phyloP scores from a whole-genome alignment of 257 asterid genomes.

The Craterostigma plantagineum region DNA sequence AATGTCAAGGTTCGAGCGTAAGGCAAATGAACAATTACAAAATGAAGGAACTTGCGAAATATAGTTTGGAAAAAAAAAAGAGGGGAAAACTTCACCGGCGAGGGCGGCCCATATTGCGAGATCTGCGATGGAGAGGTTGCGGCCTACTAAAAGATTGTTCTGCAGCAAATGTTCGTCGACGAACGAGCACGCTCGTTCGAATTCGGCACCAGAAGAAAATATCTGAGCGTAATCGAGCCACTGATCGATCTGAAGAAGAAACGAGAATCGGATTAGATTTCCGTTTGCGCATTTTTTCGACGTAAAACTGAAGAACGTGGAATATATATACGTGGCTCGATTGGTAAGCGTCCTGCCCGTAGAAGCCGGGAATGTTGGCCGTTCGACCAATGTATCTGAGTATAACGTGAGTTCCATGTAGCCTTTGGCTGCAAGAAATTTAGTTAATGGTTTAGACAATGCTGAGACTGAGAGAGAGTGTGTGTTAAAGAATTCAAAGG shows the following conservation, averaged over 20 bases:
- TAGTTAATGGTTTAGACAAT: background rate
- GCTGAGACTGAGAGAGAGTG: too few relatives aligned
- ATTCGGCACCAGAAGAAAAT: slow-evolving; percentile 67
- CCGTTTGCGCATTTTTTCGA: background rate
- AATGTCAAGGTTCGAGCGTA: too few relatives aligned
- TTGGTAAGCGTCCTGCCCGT: slow-evolving; percentile 31
- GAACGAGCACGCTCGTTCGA: slow-evolving; percentile 71
- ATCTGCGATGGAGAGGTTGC: slow-evolving; percentile 64
- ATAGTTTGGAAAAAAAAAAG: too few relatives aligned
- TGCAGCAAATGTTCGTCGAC: slow-evolving; percentile 49
- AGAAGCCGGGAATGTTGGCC: slow-evolving; percentile 26
- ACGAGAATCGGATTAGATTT: slow-evolving; percentile 4
- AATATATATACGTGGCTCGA: slow-evolving; percentile 42
- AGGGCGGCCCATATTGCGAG: slow-evolving; percentile 77
- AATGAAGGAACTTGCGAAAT: too few relatives aligned
- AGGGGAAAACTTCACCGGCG: slow-evolving; percentile 49
- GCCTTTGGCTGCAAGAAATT: slow-evolving; percentile 33
- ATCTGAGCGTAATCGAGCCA: slow-evolving; percentile 72
- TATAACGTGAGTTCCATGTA: slow-evolving; percentile 38
- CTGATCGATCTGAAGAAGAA: slow-evolving; percentile 44
- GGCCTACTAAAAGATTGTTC: slow-evolving; percentile 49
- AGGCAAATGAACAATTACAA: background rate
- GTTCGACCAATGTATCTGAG: slow-evolving; percentile 50
- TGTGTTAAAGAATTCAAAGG: too few relatives aligned
- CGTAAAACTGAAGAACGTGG: background rate